A percentile compares a stretch with the other conserved stretches of the same genome.
Conservation (phyloP, 441 rosid species). For the Hura crepitans region DNA sequence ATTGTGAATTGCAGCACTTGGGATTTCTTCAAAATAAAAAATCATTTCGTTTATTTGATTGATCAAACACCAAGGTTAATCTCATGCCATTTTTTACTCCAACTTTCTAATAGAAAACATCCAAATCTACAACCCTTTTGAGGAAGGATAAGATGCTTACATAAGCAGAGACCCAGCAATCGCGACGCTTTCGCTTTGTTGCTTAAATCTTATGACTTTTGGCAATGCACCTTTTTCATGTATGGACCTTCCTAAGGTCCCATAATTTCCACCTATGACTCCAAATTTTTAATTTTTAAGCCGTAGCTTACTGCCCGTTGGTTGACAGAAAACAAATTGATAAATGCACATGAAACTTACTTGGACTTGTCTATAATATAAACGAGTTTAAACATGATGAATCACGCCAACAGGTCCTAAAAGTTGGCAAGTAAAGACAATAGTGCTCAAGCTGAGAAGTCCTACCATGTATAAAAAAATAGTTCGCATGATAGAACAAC, state of each 20-base stretch:
- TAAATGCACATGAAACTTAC: neutral
- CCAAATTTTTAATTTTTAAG: neutral
- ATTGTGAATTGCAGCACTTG: too few relatives aligned
- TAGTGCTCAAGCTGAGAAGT: too few relatives aligned
- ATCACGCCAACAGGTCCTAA: too few relatives aligned
- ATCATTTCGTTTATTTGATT: slow-evolving; percentile 19
- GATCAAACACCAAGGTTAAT: too few relatives aligned
- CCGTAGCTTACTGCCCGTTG: neutral
- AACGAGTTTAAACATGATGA: neutral
- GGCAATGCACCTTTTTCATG: slow-evolving; percentile 6
- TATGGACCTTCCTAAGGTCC: slow-evolving; percentile 15
- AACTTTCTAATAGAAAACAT: slow-evolving; percentile 15
- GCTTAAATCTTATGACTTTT: neutral
- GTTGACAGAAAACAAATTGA: slow-evolving; percentile 5
- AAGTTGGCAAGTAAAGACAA: too few relatives aligned
- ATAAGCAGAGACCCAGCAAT: slow-evolving; percentile 15
- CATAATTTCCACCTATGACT: slow-evolving; percentile 10
- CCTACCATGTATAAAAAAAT: neutral
- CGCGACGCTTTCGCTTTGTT: too few relatives aligned
- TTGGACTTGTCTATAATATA: neutral
- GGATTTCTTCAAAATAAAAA: neutral
- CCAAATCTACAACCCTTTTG: slow-evolving; percentile 20
- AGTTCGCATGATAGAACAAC: slow-evolving; percentile 5
- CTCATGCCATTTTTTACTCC: too few relatives aligned
- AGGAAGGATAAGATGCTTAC: slow-evolving; percentile 28